Evolutionary conservation across 768 basidiomycete genomes (phyloP).

Genomic region (Cystobasidium onofrii): DNA sequence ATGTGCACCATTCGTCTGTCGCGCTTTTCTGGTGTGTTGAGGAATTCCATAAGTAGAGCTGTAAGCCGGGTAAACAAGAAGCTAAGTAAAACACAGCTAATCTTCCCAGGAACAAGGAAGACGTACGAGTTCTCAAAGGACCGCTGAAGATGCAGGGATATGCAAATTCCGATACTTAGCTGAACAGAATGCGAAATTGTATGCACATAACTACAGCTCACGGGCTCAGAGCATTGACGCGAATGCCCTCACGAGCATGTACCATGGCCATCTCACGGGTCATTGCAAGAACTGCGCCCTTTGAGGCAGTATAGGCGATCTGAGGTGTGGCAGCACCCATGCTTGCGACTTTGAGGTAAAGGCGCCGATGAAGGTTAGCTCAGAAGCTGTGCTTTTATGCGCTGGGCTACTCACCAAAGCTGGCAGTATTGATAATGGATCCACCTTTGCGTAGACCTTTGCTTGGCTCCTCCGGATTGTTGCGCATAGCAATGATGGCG

Average conservation of each 20-base stretch:
- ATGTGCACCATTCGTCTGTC: conserved; percentile 73
- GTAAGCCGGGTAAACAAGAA: no score
- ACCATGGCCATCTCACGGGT: conserved; percentile 96
- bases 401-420: conserved; percentile 51
- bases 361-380: neutral
- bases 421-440: conserved; percentile 96
- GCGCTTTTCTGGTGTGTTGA: conserved; percentile 90
- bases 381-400: neutral
- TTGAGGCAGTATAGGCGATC: conserved; percentile 94
- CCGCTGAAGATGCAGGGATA: no score
- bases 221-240: conserved; percentile 93
- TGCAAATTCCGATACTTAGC: no score
- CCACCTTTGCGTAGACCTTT: conserved; percentile 64
- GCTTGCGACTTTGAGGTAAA: conserved; percentile 58
- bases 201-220: neutral
- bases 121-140: conserved; percentile 79
- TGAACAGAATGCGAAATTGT: neutral
- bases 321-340: conserved; percentile 97
- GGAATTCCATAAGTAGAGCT: conserved; percentile 97
- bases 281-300: conserved; percentile 98
- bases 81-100: no score
- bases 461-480: conserved; percentile 72
- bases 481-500: conserved; percentile 90
- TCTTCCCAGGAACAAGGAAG: no score
- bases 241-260: conserved; percentile 93